Base-by-base conservation (phyloP, 805 yeast genomes). In the Jamesozyma rosinii region DNA sequence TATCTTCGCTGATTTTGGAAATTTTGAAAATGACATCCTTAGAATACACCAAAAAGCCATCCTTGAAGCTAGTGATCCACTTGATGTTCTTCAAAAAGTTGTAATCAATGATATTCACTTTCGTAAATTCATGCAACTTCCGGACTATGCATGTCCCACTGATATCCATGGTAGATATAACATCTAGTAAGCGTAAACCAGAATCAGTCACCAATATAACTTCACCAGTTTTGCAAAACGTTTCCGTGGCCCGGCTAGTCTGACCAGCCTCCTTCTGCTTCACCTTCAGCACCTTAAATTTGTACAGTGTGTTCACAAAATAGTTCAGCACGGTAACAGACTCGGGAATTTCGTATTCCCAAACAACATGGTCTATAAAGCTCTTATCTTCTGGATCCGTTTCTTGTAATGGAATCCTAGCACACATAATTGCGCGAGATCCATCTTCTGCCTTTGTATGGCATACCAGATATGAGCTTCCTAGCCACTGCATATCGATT, bases 401-500 rank as follows among this genome's bases (percentile, higher is more conserved):
- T 21, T 42, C 52, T 38, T 52, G 54, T 22, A 54, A 33, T 8
- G 59, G 59, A 13, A 61, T 42, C 36, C 51, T 53, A 14, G 50
- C 51, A 45, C 66, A 61, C 20, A 49, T 49, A 8, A 61, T 15
- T 5, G 37, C 29, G 15, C 43, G 43, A 5, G 47, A 27, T 27
- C 47, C 50, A 40, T 55, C 58, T 5, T 56, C 57, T 20, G 49
- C 51, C 37, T 44, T 47, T 17, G 50, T 44, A 27, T 54, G 55
- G 34, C 61, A 53, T 1, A 63, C 37, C 37, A 63, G 39, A 47
- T 60, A 61, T 5, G 58, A 54, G 21, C 43, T 48, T 4, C 60
- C 63, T 19, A 63, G 22, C 67, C 67, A 63, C n/a, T 54, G 49
- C 53, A 58, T 47, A 38, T 57, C 59, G 4, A 57, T 20, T 4